Evolutionary conservation across 2,329 filamentous ascomycete genomes (phyloP), one percentile per base, ranked within the genome.

Genomic region (Alternaria triticina): DNA sequence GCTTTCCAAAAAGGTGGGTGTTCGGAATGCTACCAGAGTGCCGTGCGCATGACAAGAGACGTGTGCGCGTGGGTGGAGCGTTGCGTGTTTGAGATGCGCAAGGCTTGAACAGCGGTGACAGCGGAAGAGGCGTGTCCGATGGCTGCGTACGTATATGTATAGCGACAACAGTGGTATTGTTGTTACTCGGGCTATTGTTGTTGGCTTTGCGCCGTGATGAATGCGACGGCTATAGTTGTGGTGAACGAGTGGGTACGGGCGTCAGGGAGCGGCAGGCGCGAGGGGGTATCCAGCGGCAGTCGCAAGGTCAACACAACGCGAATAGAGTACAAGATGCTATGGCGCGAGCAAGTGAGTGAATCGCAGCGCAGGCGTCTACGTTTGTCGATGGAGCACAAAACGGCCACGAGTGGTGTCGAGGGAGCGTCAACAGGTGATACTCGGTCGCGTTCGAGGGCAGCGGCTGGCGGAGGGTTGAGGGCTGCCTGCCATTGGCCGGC

Each of bases 21-120:
- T 66, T 63, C 56, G 68, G 64, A 40, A 45, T 69, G 68, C 67
- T 76, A 77, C 58, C 28, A 58, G 57, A 47, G 55, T 52, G 66
- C 66, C 61, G 62, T 64, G 73, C 66, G 77, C 77, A 79, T 79
- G 66, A 74, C 66, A 71, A 61, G 69, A 67, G 50, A 54, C 46
- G 54, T 36, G 46, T 64, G 59, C 54, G 46, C 62, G 61, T 56
- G 65, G 60, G 61, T 75, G 74, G 70, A 65, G 76, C 76, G 70
- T 36, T 57, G 65, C 51, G 65, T 72, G 77, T 79, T 62, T 73
- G 76, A 76, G 69, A 68, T 57, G 67, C 67, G 61, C 70, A 74
- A 70, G 72, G 70, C 69, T 65, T 66, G 67, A 44, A 68, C 66
- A 70, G 68, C 70, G 65, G 69, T 62, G 67, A 70, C 62, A 65